A percentile compares a stretch with the other conserved stretches of the same genome.
Evolutionary conservation across 306 rosid species (phyloP).

Genomic region (Fagus crenata): DNA sequence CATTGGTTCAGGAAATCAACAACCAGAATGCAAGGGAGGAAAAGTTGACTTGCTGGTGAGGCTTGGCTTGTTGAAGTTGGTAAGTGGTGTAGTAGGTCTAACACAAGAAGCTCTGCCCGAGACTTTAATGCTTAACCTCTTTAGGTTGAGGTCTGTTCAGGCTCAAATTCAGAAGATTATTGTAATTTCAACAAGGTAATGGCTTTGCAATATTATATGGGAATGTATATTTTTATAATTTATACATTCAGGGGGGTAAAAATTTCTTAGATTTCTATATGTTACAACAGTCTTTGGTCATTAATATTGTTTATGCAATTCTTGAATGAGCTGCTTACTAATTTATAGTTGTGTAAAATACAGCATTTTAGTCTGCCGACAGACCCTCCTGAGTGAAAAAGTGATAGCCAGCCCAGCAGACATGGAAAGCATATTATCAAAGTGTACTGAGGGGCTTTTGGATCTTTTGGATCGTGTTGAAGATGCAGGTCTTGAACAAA

Average conservation of each 20-base stretch:
- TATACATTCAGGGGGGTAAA: background rate
- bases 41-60: slow-evolving; percentile 65
- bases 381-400: slow-evolving; percentile 68
- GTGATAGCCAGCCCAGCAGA: slow-evolving; percentile 45
- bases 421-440: slow-evolving; percentile 47
- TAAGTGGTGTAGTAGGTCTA: slow-evolving; percentile 63
- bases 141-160: slow-evolving; percentile 81
- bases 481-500: slow-evolving; percentile 66
- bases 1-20: slow-evolving; percentile 51
- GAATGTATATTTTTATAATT: too few relatives aligned
- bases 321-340: background rate
- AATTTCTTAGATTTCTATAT: background rate
- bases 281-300: background rate
- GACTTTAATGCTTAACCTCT: slow-evolving; percentile 65
- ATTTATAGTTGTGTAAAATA: slow-evolving; percentile 26
- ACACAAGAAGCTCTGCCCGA: slow-evolving; percentile 66
- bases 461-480: slow-evolving; percentile 52
- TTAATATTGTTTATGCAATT: background rate
- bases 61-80: slow-evolving; percentile 80
- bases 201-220: background rate
- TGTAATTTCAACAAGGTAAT: slow-evolving; percentile 72
- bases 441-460: slow-evolving; percentile 49
- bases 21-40: slow-evolving; percentile 78
- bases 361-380: slow-evolving; percentile 86
- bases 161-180: slow-evolving; percentile 83